Conservation (phyloP, 202 grass and related monocot genomes). For the Schoenoplectus tabernaemontani region DNA sequence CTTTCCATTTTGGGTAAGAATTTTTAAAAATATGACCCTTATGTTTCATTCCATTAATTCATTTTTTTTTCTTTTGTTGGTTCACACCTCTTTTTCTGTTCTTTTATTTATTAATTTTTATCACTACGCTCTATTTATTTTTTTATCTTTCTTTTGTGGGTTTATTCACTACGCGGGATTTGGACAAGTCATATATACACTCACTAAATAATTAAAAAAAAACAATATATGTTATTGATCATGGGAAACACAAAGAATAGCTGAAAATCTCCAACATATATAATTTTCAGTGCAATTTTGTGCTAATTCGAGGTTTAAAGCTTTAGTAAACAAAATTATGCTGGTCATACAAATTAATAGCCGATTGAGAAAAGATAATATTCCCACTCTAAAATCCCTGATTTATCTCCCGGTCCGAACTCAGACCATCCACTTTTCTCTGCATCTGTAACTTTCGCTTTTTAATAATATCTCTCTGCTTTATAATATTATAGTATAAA, state of each 20-base stretch:
- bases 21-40: background rate
- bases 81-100: background rate
- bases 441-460: no score
- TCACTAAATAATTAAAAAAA: background rate
- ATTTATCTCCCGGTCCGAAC: no score
- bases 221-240: background rate
- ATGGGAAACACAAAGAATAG: background rate
- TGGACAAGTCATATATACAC: no score
- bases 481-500: no score
- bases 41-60: background rate
- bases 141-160: no score
- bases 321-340: no score
- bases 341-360: background rate
- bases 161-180: no score
- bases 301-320: no score
- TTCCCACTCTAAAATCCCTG: no score
- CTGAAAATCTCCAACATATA: background rate
- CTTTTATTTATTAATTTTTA: background rate
- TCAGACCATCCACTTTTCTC: no score
- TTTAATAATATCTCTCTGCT: no score
- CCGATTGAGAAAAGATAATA: no score
- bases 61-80: background rate
- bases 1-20: background rate
- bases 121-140: background rate
- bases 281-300: background rate